Evolutionary conservation across 306 rosid genomes (phyloP), one percentile per base, ranked within the genome.

Genomic region (Vachellia pachyceras): DNA sequence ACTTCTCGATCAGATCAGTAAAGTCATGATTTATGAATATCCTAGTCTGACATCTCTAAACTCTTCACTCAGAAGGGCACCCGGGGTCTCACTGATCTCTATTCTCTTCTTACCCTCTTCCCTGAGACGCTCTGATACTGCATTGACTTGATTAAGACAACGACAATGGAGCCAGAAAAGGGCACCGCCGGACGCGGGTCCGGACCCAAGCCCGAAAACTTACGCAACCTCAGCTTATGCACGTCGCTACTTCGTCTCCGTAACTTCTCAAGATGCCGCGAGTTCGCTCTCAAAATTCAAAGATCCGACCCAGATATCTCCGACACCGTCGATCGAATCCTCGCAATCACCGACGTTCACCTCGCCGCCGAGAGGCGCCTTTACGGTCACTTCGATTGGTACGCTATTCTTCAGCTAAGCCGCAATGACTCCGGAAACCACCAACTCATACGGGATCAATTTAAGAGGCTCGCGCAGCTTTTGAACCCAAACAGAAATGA

Each of bases 331-430:
- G 81, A 82, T n/a, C 87, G 49, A 23, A 64, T 92, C 49, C 82
- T 90, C 9, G 84, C 92, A 2, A 42, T 92, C 4, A 85, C 84
- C 0, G 84, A 88, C 13, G 88, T 89, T 3, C 82, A 88, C 2
- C 55, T 47, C 11, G 88, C 92, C 6, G 70, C 88, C 8, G 60
- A 60, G 5, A 73, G 15, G 45, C 79, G 79, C 57, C 45, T 72
- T 41, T 6, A 23, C 25, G 64, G 50, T 36, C 74, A 6, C 10
- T 78, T 42, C 1, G 91, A 91, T 82, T 85, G 87, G 91, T 86
- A 75, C 76, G 44, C 91, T 72, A 25, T 91, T 11, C 89, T 91
- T 45, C 85, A 84, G 5, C 45, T 91, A 72, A 54, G 40, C 22
- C 88, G 79, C 2, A 52, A 49, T 13, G 88, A 83, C 44, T 40